Percentiles rank a stretch among this genome's conserved stretches.
phyloP scores from a whole-genome alignment of 352 stramenopile species.

The Phytophthora pisi region DNA sequence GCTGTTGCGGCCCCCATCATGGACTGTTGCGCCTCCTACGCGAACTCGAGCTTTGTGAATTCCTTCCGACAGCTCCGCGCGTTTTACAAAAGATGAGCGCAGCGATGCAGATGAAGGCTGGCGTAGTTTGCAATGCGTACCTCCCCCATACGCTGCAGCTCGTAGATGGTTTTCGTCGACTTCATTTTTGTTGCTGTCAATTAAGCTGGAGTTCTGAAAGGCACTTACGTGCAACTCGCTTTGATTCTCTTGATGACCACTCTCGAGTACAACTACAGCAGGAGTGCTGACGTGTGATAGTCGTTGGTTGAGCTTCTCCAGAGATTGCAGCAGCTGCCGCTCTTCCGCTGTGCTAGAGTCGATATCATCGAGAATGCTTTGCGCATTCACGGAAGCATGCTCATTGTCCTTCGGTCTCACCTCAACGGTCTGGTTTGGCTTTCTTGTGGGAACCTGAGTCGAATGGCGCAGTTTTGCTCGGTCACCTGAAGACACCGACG shows the following conservation, averaged over 20 bases:
- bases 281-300: conserved; percentile 31
- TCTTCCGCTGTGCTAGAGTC: conserved; percentile 52
- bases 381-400: background rate
- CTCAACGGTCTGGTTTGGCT: background rate
- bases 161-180: conserved; percentile 32
- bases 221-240: background rate
- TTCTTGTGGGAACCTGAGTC: background rate
- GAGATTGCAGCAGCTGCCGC: conserved; percentile 50
- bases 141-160: conserved; percentile 49
- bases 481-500: background rate
- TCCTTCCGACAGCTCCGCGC: conserved; percentile 56
- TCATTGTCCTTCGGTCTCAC: background rate
- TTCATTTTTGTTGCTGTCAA: conserved; percentile 11
- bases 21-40: conserved; percentile 32
- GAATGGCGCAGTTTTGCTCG: background rate
- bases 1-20: conserved; percentile 22
- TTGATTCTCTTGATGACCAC: background rate
- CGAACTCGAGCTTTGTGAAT: conserved; percentile 63
- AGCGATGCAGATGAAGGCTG: conserved; percentile 41
- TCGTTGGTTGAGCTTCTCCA: conserved; percentile 56
- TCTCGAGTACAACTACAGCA: conserved; percentile 6
- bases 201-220: background rate
- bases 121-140: conserved; percentile 40
- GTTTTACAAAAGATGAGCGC: conserved; percentile 46
- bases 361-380: conserved; percentile 30